Evolutionary conservation across 1,139 yeast species (phyloP).

Genomic region (Kodamaea fungicola): DNA sequence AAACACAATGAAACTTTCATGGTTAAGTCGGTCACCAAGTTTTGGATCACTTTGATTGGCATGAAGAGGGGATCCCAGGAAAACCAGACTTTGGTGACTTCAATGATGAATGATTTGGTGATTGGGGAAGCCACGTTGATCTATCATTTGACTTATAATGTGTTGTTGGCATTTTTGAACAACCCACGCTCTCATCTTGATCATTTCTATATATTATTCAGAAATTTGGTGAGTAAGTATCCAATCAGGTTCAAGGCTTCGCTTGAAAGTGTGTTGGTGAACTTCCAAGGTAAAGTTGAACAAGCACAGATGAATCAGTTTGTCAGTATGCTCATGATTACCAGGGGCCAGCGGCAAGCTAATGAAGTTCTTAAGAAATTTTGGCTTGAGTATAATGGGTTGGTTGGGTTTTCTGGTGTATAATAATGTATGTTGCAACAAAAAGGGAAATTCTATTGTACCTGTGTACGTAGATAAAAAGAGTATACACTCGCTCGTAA

Average conservation of each 20-base stretch:
- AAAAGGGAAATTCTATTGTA: too few relatives aligned
- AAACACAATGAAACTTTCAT: conserved; percentile 62
- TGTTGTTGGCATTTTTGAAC: conserved; percentile 35
- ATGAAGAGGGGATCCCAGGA: conserved; percentile 50
- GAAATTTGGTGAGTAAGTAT: conserved; percentile 50
- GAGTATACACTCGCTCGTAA: too few relatives aligned
- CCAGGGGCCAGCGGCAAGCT: conserved; percentile 64
- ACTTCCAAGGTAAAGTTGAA: conserved; percentile 4
- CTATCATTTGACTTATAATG: conserved; percentile 23
- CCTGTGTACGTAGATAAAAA: too few relatives aligned
- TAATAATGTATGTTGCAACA: too few relatives aligned
- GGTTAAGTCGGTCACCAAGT: conserved; percentile 56
- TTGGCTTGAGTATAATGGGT: conserved; percentile 58
- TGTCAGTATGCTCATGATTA: conserved; percentile 52
- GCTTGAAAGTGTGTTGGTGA: conserved; percentile 33
- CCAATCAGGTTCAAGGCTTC: conserved; percentile 48
- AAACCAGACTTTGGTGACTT: conserved; percentile 40
- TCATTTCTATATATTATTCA: conserved; percentile 51
- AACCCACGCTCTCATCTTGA: conserved; percentile 64
- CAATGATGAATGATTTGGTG: conserved; percentile 24
- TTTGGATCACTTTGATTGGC: conserved; percentile 60
- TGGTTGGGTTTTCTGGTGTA: conserved; percentile 33
- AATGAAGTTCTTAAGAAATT: conserved; percentile 55
- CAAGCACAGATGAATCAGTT: conserved; percentile 28
- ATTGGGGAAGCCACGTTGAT: conserved; percentile 32